These are phyloP conservation scores for Diplodia corticola DNA, from an alignment of 2,329 filamentous ascomycete species.

Conservation along the genomic window DNA sequence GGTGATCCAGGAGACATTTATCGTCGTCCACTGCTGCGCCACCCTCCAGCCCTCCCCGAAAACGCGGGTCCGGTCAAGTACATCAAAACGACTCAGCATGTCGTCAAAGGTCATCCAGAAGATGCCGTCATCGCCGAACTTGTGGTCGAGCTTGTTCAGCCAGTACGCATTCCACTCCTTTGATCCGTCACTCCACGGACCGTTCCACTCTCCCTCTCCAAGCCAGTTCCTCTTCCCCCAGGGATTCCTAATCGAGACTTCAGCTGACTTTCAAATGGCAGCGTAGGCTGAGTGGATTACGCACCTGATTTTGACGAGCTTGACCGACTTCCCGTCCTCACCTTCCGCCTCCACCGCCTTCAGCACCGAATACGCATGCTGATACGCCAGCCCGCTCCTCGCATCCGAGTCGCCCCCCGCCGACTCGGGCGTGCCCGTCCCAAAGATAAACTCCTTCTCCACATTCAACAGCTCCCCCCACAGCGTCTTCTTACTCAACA, in stretches of 20 bases:
- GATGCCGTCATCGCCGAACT: constrained; percentile 71
- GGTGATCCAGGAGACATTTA: constrained; percentile 18
- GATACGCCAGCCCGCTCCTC: constrained; percentile 48
- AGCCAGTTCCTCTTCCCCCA: constrained; percentile 62
- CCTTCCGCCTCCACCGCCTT: constrained; percentile 62
- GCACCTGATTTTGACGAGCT: constrained; percentile 31
- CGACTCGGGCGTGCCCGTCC: constrained; percentile 13
- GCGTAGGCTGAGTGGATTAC: too few relatives aligned
- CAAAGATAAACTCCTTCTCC: constrained; percentile 77
- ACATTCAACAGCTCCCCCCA: constrained; percentile 82
- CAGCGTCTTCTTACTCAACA: constrained; percentile 76
- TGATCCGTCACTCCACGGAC: constrained; percentile 78
- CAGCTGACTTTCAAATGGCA: background rate
- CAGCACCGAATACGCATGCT: constrained; percentile 61
- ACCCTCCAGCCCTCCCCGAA: constrained; percentile 20
- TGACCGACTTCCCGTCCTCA: constrained; percentile 61
- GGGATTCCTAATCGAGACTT: constrained; percentile 63
- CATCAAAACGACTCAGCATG: constrained; percentile 1
- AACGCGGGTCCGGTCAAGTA: constrained; percentile 18
- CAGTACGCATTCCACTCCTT: constrained; percentile 83
- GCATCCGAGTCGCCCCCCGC: constrained; percentile 27
- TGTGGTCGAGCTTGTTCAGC: constrained; percentile 70
- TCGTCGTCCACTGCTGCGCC: constrained; percentile 17
- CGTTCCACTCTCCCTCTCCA: constrained; percentile 69
- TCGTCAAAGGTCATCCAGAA: constrained; percentile 24